These are phyloP conservation scores for Podaxis rugospora DNA, from an alignment of 768 basidiomycete species.

Conservation along the genomic window DNA sequence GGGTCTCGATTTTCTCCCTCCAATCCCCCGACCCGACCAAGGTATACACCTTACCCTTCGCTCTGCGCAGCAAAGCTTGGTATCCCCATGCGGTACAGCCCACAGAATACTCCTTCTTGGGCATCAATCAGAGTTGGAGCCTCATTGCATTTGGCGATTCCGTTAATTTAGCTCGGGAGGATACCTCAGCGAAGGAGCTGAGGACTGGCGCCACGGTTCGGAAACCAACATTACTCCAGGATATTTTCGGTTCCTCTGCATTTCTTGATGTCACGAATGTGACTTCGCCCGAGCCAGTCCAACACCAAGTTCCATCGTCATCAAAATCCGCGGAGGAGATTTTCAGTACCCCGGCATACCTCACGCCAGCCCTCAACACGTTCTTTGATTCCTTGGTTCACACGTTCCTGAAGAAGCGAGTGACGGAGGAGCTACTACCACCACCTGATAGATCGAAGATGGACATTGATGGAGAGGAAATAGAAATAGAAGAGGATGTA, in stretches of 20 bases:
- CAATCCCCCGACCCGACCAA: constrained; percentile 40
- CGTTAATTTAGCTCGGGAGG: constrained; percentile 39
- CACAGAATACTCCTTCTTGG: constrained; percentile 31
- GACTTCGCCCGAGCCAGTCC: not conserved
- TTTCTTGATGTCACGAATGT: constrained; percentile 33
- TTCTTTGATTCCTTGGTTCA: constrained; percentile 59
- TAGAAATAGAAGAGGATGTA: constrained; percentile 44
- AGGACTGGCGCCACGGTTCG: constrained; percentile 19
- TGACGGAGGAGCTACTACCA: constrained; percentile 12
- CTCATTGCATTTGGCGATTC: constrained; percentile 66
- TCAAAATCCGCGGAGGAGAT: constrained; percentile 25
- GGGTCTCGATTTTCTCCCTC: constrained; percentile 44
- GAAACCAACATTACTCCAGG: constrained; percentile 73
- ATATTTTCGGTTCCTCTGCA: constrained; percentile 83
- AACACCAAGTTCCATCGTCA: not conserved
- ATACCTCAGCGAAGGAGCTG: constrained; percentile 34
- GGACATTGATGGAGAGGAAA: constrained; percentile 31
- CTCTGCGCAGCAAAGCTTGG: constrained; percentile 45
- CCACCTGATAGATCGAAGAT: constrained; percentile 12
- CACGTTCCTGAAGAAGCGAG: constrained; percentile 25
- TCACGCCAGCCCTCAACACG: constrained; percentile 67
- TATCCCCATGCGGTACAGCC: constrained; percentile 19
- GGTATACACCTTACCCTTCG: constrained; percentile 53
- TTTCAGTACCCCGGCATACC: constrained; percentile 70
- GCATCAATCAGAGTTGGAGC: constrained; percentile 63